Base-by-base conservation (phyloP, 2,329 filamentous ascomycete genomes). In the Dothideomycetes sp. region DNA sequence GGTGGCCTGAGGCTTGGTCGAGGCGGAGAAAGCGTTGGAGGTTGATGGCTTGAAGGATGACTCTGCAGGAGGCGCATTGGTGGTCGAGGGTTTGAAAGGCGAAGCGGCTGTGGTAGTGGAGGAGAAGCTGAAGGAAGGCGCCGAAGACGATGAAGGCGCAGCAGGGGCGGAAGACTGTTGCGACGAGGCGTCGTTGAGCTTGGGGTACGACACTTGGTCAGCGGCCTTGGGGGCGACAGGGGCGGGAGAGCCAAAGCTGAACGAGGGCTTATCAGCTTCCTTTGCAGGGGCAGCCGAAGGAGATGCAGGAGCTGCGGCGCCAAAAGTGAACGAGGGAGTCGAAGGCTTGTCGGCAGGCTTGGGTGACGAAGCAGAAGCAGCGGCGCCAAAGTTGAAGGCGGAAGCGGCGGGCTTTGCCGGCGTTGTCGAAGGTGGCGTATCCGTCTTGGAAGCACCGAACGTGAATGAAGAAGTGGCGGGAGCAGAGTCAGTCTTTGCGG, bases 341-440 rank as follows among this genome's bases (percentile, higher is more conserved):
- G 32, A n/a, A n/a, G n/a, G 28, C 37, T 40, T 40, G 20, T 40
- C 37, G 16, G 37, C 37, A 9, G 37, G 37, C 16, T 40, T 40
- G 29, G 37, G 37, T n/a, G 37, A 40, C 10, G 29, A 16, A 20
- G 37, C 37, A 25, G 37, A 10, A 3, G 27, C 27, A 1, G 35
- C 11, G 9, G 27, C 15, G 7, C 29, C 37, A 25, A 40, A 33
- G 20, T 23, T 40, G 37, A 40, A 40, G 6, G 37, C 16, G 12
- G 37, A 16, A 12, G 20, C 9, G 17, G 37, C 22, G 4, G 29
- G 7, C 22, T 24, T 24, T 24, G 22, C 22, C 22, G 22, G 22
- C 12, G 22, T 24, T 7, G 7, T 11, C 7, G 22, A 7, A 7
- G 7, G 16, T 3, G 37, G 30, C 4, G 6, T 9, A 18, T 16